Base-by-base conservation (phyloP, 345 rosid genomes). In the Eucalyptus camaldulensis region DNA sequence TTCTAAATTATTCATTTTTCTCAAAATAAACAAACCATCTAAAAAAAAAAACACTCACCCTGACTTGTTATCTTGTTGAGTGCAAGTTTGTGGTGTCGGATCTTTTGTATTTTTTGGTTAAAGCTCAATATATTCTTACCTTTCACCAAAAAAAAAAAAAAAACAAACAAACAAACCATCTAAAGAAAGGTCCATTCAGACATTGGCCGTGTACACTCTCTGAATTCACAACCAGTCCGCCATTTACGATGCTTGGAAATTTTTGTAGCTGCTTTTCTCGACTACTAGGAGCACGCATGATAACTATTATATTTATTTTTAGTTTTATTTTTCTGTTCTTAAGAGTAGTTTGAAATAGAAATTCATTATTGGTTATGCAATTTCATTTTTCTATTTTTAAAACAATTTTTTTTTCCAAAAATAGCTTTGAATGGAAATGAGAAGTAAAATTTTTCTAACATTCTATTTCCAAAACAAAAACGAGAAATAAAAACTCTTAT, bases 391-490 rank as follows among this genome's bases (percentile, higher is more conserved):
- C 5, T 15, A 15, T 31, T 67, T 31, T 2, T 14, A 3, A 24
- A 27, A 60, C 2, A 60, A 27, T 11, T 40, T 40, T 40, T 62
- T 29, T 6, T 6, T n/a, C 6, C 8, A n/a, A 8, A 31, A 16
- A 31, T 31, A 31, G 12, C 31, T 67, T 67, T 6, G 80, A 67
- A 15, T 8, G 13, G 10, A 67, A 67, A 67, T 67, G 11, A n/a
- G 21, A 67, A 67, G 5, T 4, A n/a, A n/a, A n/a, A n/a, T 13
- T 5, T 62, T 65, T n/a, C 10, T 4, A 6, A 16, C 14, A 7
- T 16, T 65, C 1, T 65, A 8, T n/a, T n/a, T 65, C 0, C 0
- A 3, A 1, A n/a, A 4, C 0, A 65, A 4, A 65, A 65, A n/a
- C 0, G 5, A 65, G 10, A 15, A n/a, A n/a, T n/a, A n/a, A 67